Base-by-base conservation (phyloP, 1,284 basidiomycete species). In the Cutaneotrichosporon sp. region DNA sequence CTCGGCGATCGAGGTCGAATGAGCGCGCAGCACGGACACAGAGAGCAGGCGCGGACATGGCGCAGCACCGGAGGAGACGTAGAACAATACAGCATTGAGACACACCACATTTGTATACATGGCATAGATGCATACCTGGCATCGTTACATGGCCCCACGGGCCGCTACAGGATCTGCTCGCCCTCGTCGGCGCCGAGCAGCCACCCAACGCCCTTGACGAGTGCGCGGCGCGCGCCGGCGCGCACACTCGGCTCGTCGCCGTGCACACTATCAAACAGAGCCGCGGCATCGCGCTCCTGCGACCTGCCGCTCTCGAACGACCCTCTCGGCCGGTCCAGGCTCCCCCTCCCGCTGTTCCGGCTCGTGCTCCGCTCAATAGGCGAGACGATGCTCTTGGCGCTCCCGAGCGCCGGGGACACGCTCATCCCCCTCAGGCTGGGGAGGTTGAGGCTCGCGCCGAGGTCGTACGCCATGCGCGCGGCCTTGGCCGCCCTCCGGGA, bases 171-270 rank as follows among this genome's bases (percentile, higher is more conserved):
- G 27, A 33, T 20, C n/a, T 34, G 27, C 5, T 56, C 55, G 4
- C 20, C 43, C 64, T 80, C 79, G 24, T 76, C 78, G 2, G 78
- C 79, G 34, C 79, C 79, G 11, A 81, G 60, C 54, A 81, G 65
- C 79, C 79, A 81, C 25, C 79, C 79, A 16, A 81, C 78, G 20
- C 79, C 79, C 56, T 74, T 72, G 18, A 75, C 77, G 54, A 81
- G 59, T 2, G 74, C 78, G n/a, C 75, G 68, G 51, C 72, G 69
- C n/a, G 75, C 79, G 14, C 70, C 70, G 13, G 68, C 68, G n/a
- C 72, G 65, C 16, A 78, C 74, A 38, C 74, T 60, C 25, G 24
- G 25, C 25, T 27, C 47, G 8, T 50, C 47, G 29, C 29, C 29
- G 2, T 50, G 47, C 13, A 70, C 72, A 13, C 72, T 75, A 14